These are phyloP conservation scores for Vitis hybrid DNA, from an alignment of 177 flowering plant genomes.

Conservation along the genomic window DNA sequence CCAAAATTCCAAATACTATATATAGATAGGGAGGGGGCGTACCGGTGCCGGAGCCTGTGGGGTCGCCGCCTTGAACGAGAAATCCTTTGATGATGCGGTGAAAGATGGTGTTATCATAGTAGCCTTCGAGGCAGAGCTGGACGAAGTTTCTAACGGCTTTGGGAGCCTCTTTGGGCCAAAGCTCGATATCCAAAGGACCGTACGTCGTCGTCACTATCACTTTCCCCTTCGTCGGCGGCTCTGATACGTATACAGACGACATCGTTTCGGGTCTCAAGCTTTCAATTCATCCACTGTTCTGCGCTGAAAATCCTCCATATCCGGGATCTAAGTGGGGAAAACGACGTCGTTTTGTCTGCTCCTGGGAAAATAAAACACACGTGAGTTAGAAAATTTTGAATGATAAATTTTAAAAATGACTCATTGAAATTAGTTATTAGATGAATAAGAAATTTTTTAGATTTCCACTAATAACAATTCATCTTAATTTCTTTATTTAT, in stretches of 20 bases:
- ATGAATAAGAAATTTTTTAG: no score
- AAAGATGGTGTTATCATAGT: conserved; percentile 81
- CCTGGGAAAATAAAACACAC: no score
- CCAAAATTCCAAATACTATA: neutral
- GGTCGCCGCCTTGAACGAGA: conserved; percentile 91
- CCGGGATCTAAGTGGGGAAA: no score
- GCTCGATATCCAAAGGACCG: conserved; percentile 90
- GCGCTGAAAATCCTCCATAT: no score
- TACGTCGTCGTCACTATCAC: conserved; percentile 75
- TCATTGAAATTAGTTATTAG: no score
- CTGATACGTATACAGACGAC: conserved; percentile 83
- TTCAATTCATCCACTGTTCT: neutral
- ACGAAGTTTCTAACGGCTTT: conserved; percentile 92
- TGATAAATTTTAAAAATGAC: no score
- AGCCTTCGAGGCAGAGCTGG: conserved; percentile 93
- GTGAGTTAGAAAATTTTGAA: no score
- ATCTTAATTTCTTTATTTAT: no score
- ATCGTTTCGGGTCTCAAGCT: conserved; percentile 22
- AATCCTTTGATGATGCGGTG: conserved; percentile 91
- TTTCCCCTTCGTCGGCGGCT: conserved; percentile 97
- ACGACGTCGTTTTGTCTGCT: no score
- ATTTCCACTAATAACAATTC: no score
- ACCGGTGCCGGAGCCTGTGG: conserved; percentile 90
- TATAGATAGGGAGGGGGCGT: neutral
- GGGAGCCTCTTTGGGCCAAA: conserved; percentile 99